Conservation (phyloP, 768 basidiomycete species). For the Mycena amicta region DNA sequence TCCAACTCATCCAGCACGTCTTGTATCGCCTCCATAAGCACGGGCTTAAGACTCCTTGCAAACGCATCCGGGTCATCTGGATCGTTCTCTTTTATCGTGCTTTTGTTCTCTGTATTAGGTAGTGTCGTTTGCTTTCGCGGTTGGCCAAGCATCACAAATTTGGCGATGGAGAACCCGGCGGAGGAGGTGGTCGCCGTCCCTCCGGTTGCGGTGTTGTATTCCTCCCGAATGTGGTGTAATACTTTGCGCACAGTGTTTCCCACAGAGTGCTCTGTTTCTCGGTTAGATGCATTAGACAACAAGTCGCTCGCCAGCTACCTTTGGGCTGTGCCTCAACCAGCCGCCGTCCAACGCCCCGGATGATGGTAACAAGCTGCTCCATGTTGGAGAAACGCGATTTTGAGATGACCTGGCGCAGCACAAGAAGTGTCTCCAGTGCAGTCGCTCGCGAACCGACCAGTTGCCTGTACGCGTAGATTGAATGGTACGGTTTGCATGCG, state of each 20-base stretch:
- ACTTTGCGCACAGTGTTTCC: conserved; percentile 94
- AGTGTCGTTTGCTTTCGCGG: conserved; percentile 52
- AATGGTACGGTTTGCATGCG: conserved; percentile 14
- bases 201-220: conserved; percentile 80
- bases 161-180: conserved; percentile 70
- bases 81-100: conserved; percentile 68
- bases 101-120: conserved; percentile 54
- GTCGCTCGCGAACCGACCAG: conserved; percentile 88
- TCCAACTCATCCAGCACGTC: conserved; percentile 96
- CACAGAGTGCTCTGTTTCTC: conserved; percentile 84
- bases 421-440: conserved; percentile 85
- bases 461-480: conserved; percentile 56
- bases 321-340: conserved; percentile 93
- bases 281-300: conserved; percentile 15
- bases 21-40: conserved; percentile 95
- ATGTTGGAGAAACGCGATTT: conserved; percentile 85
- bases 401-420: conserved; percentile 88
- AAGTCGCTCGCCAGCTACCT: conserved; percentile 53
- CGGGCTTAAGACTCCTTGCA: conserved; percentile 80
- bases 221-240: conserved; percentile 92
- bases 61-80: conserved; percentile 79
- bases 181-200: conserved; percentile 42
- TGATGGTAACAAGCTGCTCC: conserved; percentile 78
- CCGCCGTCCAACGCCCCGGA: conserved; percentile 77
- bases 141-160: conserved; percentile 82